phyloP scores from a whole-genome alignment of 2,329 filamentous ascomycete genomes.

The Apiospora rasikravindrae region DNA sequence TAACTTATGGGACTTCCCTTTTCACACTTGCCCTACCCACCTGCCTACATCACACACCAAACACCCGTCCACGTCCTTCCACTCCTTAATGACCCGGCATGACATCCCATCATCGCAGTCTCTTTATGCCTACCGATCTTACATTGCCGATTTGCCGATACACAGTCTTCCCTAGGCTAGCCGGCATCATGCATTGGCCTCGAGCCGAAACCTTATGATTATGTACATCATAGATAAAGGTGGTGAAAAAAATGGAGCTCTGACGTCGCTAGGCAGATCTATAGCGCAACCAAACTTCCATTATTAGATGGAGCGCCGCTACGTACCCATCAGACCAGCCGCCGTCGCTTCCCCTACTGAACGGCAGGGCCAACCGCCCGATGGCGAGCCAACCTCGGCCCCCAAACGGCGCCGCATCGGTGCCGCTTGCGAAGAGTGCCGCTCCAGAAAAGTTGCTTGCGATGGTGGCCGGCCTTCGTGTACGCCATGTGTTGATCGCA shows the following conservation, averaged over 20 bases:
- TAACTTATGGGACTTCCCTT: neutral
- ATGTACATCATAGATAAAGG: neutral
- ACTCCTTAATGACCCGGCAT: neutral
- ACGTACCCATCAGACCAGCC: conserved; percentile 10
- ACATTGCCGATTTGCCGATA: neutral
- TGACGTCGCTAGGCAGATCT: conserved; percentile 2
- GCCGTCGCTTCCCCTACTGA: neutral
- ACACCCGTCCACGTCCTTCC: neutral
- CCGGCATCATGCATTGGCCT: neutral
- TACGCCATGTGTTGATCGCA: conserved; percentile 8
- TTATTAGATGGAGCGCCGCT: conserved; percentile 12
- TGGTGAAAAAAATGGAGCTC: conserved; percentile 6
- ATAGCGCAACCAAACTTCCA: neutral
- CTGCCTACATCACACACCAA: neutral
- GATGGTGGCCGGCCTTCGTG: neutral
- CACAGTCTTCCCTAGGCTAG: neutral
- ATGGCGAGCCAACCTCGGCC: neutral
- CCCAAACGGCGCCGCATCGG: neutral
- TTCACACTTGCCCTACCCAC: neutral
- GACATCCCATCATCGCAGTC: neutral
- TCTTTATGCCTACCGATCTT: neutral
- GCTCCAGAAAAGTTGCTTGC: neutral
- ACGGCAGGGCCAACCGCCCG: neutral
- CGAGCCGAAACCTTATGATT: too few relatives aligned
- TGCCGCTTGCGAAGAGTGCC: conserved; percentile 10